These are phyloP conservation scores for Physcomitrium patens DNA, from an alignment of 225 moss, liverwort and hornwort genomes.

Conservation along the genomic window DNA sequence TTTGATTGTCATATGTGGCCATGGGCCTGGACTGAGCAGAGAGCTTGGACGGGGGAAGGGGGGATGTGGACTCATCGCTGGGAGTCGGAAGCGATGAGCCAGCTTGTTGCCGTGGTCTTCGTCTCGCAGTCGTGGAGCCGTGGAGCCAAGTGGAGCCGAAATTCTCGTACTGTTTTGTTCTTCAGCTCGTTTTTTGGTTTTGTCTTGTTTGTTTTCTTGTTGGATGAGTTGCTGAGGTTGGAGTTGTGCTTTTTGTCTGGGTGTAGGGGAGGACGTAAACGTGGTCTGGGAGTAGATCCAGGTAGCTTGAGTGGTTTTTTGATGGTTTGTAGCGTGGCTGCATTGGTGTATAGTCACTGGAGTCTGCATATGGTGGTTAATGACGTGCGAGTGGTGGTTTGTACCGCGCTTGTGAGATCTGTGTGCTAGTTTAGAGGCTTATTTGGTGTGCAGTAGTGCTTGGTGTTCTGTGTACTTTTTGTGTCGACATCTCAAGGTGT, in stretches of 20 bases:
- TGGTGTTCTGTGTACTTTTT: neutral
- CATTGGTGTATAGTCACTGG: slow-evolving; percentile 14
- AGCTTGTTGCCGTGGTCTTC: neutral
- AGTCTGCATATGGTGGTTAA: neutral
- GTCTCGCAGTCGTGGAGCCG: neutral
- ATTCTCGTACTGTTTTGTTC: slow-evolving; percentile 28
- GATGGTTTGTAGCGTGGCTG: neutral
- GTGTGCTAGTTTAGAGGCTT: neutral
- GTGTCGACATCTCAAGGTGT: neutral
- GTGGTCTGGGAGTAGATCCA: slow-evolving; percentile 27
- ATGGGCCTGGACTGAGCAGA: no score
- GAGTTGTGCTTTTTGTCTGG: neutral
- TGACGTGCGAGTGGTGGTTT: neutral
- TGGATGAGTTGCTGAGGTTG: slow-evolving; percentile 29
- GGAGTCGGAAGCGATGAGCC: neutral
- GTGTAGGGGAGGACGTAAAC: neutral
- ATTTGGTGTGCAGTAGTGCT: neutral
- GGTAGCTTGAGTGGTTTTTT: neutral
- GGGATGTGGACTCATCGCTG: slow-evolving; percentile 26
- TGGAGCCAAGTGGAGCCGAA: slow-evolving; percentile 10
- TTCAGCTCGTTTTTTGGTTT: neutral
- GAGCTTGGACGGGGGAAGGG: slow-evolving; percentile 7
- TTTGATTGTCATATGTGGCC: no score
- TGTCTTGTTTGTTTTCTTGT: neutral
- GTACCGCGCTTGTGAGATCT: neutral